A percentile compares a stretch with the other conserved stretches of the same genome.
Evolutionary conservation across 345 rosid genomes (phyloP).

Genomic region (Populus deltoides): DNA sequence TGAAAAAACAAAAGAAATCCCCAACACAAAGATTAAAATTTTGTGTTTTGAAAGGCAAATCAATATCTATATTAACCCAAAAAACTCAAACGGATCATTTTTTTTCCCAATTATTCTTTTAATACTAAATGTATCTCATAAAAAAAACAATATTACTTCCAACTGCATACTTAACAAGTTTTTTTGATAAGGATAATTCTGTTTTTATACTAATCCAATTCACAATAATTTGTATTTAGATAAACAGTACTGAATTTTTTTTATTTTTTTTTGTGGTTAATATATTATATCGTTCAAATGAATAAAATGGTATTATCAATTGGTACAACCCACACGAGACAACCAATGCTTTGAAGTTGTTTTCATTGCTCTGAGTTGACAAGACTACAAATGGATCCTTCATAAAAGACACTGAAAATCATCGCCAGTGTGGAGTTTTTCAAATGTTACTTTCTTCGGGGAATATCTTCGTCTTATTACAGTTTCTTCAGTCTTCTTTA

Average conservation of each 20-base stretch:
- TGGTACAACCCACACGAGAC: constrained; percentile 8
- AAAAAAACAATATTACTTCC: too few species aligned
- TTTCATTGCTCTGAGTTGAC: constrained; percentile 12
- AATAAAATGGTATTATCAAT: neutral
- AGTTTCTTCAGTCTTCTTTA: neutral
- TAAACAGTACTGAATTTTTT: too few species aligned
- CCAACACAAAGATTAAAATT: too few species aligned
- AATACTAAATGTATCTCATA: too few species aligned
- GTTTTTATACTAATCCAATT: too few species aligned
- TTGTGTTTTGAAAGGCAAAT: too few species aligned
- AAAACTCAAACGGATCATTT: too few species aligned
- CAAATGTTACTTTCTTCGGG: neutral
- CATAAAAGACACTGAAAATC: neutral
- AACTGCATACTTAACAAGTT: too few species aligned
- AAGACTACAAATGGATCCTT: neutral
- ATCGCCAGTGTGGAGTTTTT: neutral
- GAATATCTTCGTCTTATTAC: neutral
- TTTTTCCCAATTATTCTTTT: accelerated
- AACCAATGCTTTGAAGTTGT: neutral
- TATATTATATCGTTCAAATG: neutral
- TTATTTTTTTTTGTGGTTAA: neutral
- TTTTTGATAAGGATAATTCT: accelerated
- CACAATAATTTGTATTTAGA: too few species aligned
- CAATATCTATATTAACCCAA: too few species aligned
- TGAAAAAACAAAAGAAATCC: too few species aligned